phyloP scores from a whole-genome alignment of 306 rosid species.

The Albizia julibrissin region DNA sequence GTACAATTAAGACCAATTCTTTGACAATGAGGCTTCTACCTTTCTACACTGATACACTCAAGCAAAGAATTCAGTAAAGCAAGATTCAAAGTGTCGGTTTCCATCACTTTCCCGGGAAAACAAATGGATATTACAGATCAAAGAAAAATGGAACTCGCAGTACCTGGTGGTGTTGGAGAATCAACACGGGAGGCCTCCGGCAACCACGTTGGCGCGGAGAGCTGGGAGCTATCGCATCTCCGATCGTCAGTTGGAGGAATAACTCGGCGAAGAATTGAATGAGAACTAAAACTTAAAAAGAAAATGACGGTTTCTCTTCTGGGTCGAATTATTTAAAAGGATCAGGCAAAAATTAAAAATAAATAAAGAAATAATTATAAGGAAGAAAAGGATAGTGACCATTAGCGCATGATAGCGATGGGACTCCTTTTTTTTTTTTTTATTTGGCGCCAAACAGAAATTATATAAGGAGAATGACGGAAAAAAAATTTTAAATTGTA shows the following conservation, averaged over 20 bases:
- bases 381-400: constrained; percentile 52
- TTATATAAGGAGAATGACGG: too few species aligned
- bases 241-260: constrained; percentile 33
- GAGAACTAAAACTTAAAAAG: background rate
- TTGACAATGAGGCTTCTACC: background rate
- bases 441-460: too few species aligned
- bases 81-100: constrained; percentile 38
- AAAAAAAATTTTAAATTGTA: too few species aligned
- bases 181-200: constrained; percentile 38
- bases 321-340: too few species aligned
- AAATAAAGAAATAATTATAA: constrained; percentile 41
- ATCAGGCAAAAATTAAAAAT: too few species aligned
- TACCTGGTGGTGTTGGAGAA: constrained; percentile 37
- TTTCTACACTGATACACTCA: background rate
- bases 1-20: background rate
- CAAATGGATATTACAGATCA: constrained; percentile 53
- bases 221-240: constrained; percentile 32
- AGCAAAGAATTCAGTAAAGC: constrained; percentile 16
- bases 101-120: constrained; percentile 24
- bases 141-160: constrained; percentile 12
- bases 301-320: background rate
- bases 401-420: constrained; percentile 55
- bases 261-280: constrained; percentile 53
- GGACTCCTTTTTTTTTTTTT: constrained; percentile 29
- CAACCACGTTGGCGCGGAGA: constrained; percentile 21